Evolutionary conservation across 768 basidiomycete genomes (phyloP).

Genomic region (Rhizopogon rudus): DNA sequence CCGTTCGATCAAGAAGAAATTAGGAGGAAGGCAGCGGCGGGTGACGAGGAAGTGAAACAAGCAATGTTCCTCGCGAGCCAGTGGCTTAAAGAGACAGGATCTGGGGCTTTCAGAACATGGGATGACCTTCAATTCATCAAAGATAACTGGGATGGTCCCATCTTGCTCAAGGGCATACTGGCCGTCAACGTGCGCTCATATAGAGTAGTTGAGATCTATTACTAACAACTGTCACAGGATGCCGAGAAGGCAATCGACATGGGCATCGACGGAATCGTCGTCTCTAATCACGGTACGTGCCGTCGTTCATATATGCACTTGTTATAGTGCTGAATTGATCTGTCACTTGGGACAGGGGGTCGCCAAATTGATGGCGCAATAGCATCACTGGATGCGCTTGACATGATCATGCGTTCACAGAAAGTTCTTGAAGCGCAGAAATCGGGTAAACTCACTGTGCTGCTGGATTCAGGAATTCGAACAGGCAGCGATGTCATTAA

Average conservation of each 20-base stretch:
- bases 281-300: conserved; percentile 71
- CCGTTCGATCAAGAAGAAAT: conserved; percentile 30
- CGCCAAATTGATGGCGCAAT: conserved; percentile 78
- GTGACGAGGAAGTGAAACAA: conserved; percentile 27
- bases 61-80: conserved; percentile 28
- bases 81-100: conserved; percentile 34
- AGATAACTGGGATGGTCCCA: conserved; percentile 43
- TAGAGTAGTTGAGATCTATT: neutral
- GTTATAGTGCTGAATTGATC: neutral
- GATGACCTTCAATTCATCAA: conserved; percentile 39
- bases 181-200: conserved; percentile 7
- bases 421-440: conserved; percentile 53
- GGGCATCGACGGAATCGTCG: conserved; percentile 68
- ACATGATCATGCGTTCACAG: conserved; percentile 58
- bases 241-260: conserved; percentile 56
- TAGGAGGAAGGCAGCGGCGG: conserved; percentile 17
- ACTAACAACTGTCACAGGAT: conserved; percentile 19
- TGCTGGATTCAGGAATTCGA: conserved; percentile 64
- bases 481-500: conserved; percentile 50
- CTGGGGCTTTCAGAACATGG: conserved; percentile 40
- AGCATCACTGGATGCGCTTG: conserved; percentile 66
- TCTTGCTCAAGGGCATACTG: conserved; percentile 45
- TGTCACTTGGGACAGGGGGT: conserved; percentile 41
- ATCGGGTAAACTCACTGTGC: conserved; percentile 56
- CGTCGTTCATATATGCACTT: neutral